These are phyloP conservation scores for Xerocomus amazonicus DNA, from an alignment of 1,284 basidiomycete genomes.

Conservation along the genomic window DNA sequence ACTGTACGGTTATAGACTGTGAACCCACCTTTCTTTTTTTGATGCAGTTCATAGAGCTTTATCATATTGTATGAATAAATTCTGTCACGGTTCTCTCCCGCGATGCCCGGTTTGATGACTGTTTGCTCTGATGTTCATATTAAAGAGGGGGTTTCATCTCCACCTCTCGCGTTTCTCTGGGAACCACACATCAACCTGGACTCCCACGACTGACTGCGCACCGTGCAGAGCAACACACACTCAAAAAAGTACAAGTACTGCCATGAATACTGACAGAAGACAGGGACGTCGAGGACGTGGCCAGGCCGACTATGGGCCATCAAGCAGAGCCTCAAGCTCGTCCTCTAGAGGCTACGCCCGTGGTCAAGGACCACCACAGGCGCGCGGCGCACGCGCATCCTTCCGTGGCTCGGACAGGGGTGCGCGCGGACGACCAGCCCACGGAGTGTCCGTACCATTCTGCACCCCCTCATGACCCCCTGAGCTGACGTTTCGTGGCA, in stretches of 20 bases:
- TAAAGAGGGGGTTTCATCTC: no score
- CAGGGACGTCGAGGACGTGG: no score
- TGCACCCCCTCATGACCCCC: neutral
- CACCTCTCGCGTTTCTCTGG: neutral
- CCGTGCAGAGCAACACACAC: neutral
- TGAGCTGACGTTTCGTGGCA: slow-evolving; percentile 19
- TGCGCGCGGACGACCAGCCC: neutral
- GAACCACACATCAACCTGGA: neutral
- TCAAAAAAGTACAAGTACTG: no score
- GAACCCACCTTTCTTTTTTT: neutral
- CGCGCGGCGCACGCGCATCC: neutral
- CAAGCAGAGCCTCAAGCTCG: no score
- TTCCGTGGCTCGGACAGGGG: neutral
- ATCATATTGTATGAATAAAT: slow-evolving; percentile 7
- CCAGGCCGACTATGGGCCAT: no score
- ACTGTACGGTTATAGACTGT: slow-evolving; percentile 21
- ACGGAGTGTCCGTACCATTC: neutral
- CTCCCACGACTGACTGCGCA: neutral
- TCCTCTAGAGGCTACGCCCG: no score
- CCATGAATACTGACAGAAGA: no score
- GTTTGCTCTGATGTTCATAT: no score
- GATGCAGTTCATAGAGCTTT: slow-evolving; percentile 10
- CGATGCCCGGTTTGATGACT: neutral
- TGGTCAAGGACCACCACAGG: no score
- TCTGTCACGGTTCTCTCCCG: neutral